These are phyloP conservation scores for Sporothrix euskadiensis DNA, from an alignment of 2,329 filamentous ascomycete species.

Conservation along the genomic window DNA sequence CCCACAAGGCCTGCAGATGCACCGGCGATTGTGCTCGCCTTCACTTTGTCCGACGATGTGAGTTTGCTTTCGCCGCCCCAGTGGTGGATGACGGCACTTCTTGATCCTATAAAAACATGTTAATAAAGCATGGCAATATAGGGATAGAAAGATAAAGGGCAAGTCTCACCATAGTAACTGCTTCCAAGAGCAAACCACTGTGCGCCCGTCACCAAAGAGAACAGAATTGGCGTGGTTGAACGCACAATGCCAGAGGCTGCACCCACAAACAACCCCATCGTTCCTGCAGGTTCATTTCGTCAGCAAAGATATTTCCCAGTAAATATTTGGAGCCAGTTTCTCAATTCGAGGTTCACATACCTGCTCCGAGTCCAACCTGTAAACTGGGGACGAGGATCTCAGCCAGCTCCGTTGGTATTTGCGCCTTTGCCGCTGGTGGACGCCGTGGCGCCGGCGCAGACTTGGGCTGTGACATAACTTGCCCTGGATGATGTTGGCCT, in stretches of 20 bases:
- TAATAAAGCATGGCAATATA: not conserved
- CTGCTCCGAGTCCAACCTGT: slow-evolving; percentile 60
- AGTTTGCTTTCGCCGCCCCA: slow-evolving; percentile 55
- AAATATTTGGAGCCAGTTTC: not conserved
- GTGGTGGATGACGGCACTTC: slow-evolving; percentile 44
- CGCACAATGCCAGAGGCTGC: slow-evolving; percentile 71
- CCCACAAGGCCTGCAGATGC: slow-evolving; percentile 65
- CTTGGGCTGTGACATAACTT: slow-evolving; percentile 25
- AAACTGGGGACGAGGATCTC: slow-evolving; percentile 54
- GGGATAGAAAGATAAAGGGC: not conserved
- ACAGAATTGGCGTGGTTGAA: slow-evolving; percentile 66
- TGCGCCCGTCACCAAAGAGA: slow-evolving; percentile 69
- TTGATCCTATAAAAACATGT: slow-evolving; percentile 36
- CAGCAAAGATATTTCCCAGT: not conserved
- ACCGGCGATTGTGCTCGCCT: slow-evolving; percentile 70
- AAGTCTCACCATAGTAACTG: slow-evolving; percentile 69
- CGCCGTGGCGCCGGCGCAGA: slow-evolving; percentile 17
- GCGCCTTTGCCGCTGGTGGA: slow-evolving; percentile 22
- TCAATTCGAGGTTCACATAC: slow-evolving; percentile 43
- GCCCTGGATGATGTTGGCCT: not conserved
- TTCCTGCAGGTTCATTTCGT: slow-evolving; percentile 45
- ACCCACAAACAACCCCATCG: slow-evolving; percentile 63
- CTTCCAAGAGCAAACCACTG: slow-evolving; percentile 81
- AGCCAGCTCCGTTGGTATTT: slow-evolving; percentile 48
- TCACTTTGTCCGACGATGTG: slow-evolving; percentile 60